Base-by-base conservation (phyloP, 2,329 filamentous ascomycete genomes). In the Cucurbitaria berberidis region DNA sequence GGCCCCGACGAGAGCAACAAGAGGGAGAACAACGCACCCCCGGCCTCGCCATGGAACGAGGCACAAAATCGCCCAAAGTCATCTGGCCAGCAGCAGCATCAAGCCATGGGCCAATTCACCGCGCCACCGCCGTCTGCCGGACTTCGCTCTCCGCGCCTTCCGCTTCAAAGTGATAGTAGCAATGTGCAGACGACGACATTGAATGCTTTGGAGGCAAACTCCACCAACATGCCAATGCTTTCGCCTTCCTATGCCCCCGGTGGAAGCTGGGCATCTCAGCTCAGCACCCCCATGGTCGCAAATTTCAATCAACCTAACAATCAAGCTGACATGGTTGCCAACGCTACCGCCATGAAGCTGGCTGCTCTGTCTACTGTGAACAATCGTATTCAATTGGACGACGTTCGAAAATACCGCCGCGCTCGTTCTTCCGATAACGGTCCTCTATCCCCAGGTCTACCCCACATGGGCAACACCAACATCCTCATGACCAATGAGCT, bases 341-440 rank as follows among this genome's bases (percentile, higher is more conserved):
- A 98, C 72, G 95, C 95, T 22, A 98, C 95, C 15, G 95, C 95
- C 19, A 99, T 99, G 95, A 99, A 99, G 76, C 84, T 99, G 45
- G 95, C 95, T 40, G 95, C 95, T 16, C 82, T 99, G 40, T 98
- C 93, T 5, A 99, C 95, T 2, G 95, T 99, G 44, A 99, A 98
- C 80, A 99, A 98, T 76, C 90, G 95, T 36, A 96, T 99, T 68
- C 93, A 95, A 46, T 82, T 99, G 53, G 95, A 99, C 68, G 95
- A 99, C 74, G 93, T 96, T 57, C 91, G 93, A 70, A 98, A 98
- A 78, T 98, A 95, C 77, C 91, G 95, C 60, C 90, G 93, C 55
- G 87, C 92, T 62, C 87, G 93, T 55, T 97, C 95, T 43, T 93
- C 92, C 66, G 93, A 97, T 66, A 87, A 89, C 67, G 80, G 78